Evolutionary conservation across 495 filamentous ascomycete genomes (phyloP).

Genomic region (Delitschia confertaspora): DNA sequence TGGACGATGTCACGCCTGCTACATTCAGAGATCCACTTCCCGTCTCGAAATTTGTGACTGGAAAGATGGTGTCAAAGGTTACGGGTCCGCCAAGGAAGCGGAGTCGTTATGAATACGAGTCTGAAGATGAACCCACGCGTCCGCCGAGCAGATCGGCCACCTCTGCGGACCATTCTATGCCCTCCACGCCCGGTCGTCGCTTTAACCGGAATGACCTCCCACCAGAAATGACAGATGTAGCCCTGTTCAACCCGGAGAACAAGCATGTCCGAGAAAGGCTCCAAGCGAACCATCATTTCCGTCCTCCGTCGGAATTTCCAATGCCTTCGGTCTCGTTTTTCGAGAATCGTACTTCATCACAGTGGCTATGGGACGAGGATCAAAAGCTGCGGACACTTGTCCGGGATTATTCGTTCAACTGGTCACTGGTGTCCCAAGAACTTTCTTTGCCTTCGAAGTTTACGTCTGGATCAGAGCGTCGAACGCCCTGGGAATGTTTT

Average conservation of each 20-base stretch:
- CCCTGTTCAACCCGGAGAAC: slow-evolving; percentile 82
- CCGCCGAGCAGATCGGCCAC: slow-evolving; percentile 24
- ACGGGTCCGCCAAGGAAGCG: slow-evolving; percentile 63
- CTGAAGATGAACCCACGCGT: slow-evolving; percentile 53
- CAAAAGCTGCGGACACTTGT: slow-evolving; percentile 77
- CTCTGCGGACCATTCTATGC: slow-evolving; percentile 25
- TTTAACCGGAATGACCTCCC: slow-evolving; percentile 42
- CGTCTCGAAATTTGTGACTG: slow-evolving; percentile 73
- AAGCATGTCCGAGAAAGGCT: slow-evolving; percentile 82
- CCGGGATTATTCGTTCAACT: slow-evolving; percentile 91
- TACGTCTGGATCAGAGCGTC: slow-evolving; percentile 73
- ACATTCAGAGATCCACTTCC: slow-evolving; percentile 57
- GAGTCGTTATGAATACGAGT: slow-evolving; percentile 67
- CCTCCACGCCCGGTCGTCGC: slow-evolving; percentile 22
- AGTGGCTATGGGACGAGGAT: slow-evolving; percentile 85
- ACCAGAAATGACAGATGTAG: slow-evolving; percentile 68
- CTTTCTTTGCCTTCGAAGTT: slow-evolving; percentile 64
- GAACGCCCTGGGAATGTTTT: slow-evolving; percentile 98
- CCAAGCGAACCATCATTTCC: slow-evolving; percentile 84
- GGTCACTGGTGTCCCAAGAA: slow-evolving; percentile 81
- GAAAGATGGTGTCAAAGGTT: slow-evolving; percentile 62
- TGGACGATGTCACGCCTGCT: slow-evolving; percentile 8
- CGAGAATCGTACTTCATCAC: slow-evolving; percentile 72
- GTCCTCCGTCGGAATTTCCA: slow-evolving; percentile 77
- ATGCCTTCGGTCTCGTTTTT: slow-evolving; percentile 89